These are phyloP conservation scores for Pseudogymnoascus sp. DNA, from an alignment of 2,329 filamentous ascomycete species.

Conservation along the genomic window DNA sequence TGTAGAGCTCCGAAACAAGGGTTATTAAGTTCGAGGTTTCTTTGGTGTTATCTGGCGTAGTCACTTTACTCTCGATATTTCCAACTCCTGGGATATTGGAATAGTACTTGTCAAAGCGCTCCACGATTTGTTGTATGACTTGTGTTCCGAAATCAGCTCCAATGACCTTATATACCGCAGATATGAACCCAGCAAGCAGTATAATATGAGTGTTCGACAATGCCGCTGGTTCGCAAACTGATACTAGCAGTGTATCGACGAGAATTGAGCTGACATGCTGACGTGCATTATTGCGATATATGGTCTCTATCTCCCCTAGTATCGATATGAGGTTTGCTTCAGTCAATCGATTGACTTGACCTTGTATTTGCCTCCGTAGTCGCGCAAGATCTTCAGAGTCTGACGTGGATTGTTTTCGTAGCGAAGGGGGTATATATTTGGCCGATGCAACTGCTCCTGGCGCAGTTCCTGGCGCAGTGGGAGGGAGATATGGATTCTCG, in stretches of 20 bases:
- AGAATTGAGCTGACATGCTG: conserved; percentile 79
- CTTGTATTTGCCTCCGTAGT: conserved; percentile 74
- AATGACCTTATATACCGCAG: conserved; percentile 78
- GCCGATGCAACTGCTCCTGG: conserved; percentile 40
- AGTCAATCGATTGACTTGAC: conserved; percentile 85
- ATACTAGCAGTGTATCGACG: conserved; percentile 68
- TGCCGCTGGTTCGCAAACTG: conserved; percentile 70
- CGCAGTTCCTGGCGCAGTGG: conserved; percentile 40
- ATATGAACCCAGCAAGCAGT: conserved; percentile 80
- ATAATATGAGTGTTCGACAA: conserved; percentile 87
- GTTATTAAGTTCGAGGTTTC: conserved; percentile 71
- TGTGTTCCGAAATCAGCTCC: conserved; percentile 88
- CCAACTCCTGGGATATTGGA: conserved; percentile 31
- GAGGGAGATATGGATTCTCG: conserved; percentile 88
- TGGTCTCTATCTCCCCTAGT: conserved; percentile 68
- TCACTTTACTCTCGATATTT: conserved; percentile 25
- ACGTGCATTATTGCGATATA: conserved; percentile 80
- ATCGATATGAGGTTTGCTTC: conserved; percentile 86
- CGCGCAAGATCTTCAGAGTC: conserved; percentile 61
- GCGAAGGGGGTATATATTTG: conserved; percentile 87
- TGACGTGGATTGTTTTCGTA: conserved; percentile 56
- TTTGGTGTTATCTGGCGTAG: conserved; percentile 39
- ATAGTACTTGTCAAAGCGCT: conserved; percentile 65
- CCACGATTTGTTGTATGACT: conserved; percentile 70
- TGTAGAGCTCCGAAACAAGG: conserved; percentile 80